Base-by-base conservation (phyloP, 495 filamentous ascomycete species). In the Penicillium coffeae region DNA sequence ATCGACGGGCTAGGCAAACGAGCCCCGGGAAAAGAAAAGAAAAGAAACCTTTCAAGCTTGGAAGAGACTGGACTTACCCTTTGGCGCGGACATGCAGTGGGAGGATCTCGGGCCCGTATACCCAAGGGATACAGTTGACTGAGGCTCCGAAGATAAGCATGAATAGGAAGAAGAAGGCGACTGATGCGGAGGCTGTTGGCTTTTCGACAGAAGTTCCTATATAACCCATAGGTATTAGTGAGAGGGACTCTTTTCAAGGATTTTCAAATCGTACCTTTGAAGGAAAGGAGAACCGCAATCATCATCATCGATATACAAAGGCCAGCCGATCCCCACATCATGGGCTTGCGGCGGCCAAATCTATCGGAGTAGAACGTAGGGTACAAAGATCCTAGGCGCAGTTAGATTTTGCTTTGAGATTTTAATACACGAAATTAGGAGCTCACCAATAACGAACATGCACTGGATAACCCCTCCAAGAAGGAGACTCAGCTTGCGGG, bases 71-170 rank as follows among this genome's bases (percentile, higher is more conserved):
- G n/a, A n/a, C n/a, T n/a, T n/a, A n/a, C 62, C 71, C 72, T 52
- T 71, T 70, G 8, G 69, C n/a, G n/a, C n/a, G n/a, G n/a, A n/a
- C n/a, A n/a, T n/a, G n/a, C n/a, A n/a, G n/a, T n/a, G n/a, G n/a
- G n/a, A n/a, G n/a, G n/a, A n/a, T n/a, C n/a, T n/a, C n/a, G n/a
- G n/a, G n/a, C n/a, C n/a, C n/a, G n/a, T n/a, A n/a, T n/a, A n/a
- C n/a, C n/a, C n/a, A n/a, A n/a, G n/a, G n/a, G n/a, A n/a, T n/a
- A n/a, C n/a, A n/a, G n/a, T n/a, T n/a, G n/a, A n/a, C n/a, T n/a
- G n/a, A n/a, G n/a, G n/a, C n/a, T n/a, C 71, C 76, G 43, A 77
- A 79, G 59, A 60, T 71, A 34, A 73, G 63, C 46, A 74, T 74
- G 51, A 72, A 77, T 13, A 77, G 48, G 42, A 79, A 78, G 49